phyloP scores from a whole-genome alignment of 768 basidiomycete genomes.

The Rhodotorula paludigena region DNA sequence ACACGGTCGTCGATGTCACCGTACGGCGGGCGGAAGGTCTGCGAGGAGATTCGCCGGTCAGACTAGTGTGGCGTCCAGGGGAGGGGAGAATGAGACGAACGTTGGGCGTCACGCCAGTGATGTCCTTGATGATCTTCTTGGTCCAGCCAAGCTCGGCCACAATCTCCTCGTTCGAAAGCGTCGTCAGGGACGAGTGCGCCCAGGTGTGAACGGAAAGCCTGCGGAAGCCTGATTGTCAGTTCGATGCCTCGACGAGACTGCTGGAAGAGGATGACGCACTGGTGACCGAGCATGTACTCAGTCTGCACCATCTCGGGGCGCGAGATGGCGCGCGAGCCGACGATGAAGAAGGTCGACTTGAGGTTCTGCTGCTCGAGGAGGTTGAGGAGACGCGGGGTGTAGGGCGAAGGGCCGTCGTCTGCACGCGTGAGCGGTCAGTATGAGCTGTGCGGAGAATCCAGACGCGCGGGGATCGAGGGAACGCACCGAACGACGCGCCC shows the following conservation, averaged over 20 bases:
- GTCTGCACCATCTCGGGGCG: constrained; percentile 65
- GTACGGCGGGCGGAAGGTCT: constrained; percentile 61
- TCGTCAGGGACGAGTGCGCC: constrained; percentile 61
- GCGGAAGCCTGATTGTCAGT: constrained; percentile 53
- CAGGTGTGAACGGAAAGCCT: constrained; percentile 71
- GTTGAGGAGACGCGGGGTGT: constrained; percentile 67
- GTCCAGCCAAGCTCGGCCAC: constrained; percentile 87
- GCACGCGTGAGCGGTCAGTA: no score
- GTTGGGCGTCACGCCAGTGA: constrained; percentile 65
- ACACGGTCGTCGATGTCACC: constrained; percentile 76
- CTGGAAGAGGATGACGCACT: constrained; percentile 44
- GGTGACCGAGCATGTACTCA: constrained; percentile 73
- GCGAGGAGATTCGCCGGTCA: background rate
- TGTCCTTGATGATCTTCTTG: constrained; percentile 75
- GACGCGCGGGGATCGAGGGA: background rate
- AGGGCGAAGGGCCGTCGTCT: constrained; percentile 74
- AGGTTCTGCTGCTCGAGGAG: constrained; percentile 64
- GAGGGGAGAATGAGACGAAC: constrained; percentile 3
- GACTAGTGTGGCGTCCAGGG: no score
- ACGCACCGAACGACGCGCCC: constrained; percentile 53
- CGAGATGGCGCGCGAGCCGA: constrained; percentile 75
- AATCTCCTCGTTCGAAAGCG: constrained; percentile 64
- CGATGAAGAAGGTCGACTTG: constrained; percentile 79
- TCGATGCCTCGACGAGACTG: constrained; percentile 50
- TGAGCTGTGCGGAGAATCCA: background rate